Base-by-base conservation (phyloP, 176 grass and related monocot genomes). In the Ensete ventricosum region DNA sequence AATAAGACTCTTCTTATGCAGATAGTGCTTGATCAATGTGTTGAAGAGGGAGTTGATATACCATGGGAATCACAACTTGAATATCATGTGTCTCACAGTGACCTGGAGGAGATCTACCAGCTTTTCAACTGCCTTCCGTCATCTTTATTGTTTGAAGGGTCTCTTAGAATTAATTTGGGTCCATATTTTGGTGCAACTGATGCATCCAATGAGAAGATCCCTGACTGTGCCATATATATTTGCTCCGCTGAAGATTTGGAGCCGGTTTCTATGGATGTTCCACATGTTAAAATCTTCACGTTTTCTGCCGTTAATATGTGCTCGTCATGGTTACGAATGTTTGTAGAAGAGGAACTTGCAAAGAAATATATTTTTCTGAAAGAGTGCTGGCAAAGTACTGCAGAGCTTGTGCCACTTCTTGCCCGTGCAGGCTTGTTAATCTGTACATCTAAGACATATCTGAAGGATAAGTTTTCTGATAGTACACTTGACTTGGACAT, bases 31-130 rank as follows among this genome's bases (percentile, higher is more conserved):
- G 93, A 96, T 59, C 93, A 86, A 71, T 74, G 81, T 82, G 81
- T 79, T 76, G 79, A 90, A 77, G 78, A 50, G 12, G 52, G n/a
- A 53, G 71, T 74, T 86, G 83, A 86, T 72, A 50, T 92, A 68
- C 85, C 83, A 68, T 96, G 93, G 93, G 87, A 96, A 82, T 96
- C 89, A 60, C 83, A 90, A 71, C 86, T 96, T 80, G 89, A 92
- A 71, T 96, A 96, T 81, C 86, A 83, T 69, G 25, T 88, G 80
- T 78, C 81, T 75, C 93, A 96, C 85, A 86, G 69, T 76, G 84
- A 92, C 82, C 64, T 72, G 48, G 58, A 64, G 59, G 52, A 86
- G 77, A 76, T 83, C 59, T 71, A 82, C 55, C 77, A 92, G 82
- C 83, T 96, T 52, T 65, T 96, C 59, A 85, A 90, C 71, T 78